Conservation (phyloP, 441 rosid species). For the Pelargonium australe region DNA sequence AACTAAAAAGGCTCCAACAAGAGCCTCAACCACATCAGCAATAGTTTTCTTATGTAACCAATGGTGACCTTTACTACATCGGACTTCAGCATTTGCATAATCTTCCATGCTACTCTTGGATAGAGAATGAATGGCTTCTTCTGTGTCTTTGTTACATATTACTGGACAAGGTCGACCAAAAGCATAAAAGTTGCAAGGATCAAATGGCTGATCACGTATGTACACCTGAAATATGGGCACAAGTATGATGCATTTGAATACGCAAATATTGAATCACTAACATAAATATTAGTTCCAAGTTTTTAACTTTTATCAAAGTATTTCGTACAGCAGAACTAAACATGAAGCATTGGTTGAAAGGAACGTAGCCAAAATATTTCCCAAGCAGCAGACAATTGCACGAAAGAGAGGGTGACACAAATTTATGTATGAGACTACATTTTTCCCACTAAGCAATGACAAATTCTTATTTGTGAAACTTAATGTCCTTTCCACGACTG, state of each 20-base stretch:
- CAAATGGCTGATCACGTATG: constrained; percentile 83
- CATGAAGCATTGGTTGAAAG: constrained; percentile 1
- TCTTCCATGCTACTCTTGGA: constrained; percentile 23
- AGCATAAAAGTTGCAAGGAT: constrained; percentile 77
- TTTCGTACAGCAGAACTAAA: not conserved
- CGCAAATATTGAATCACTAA: not conserved
- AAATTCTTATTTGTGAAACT: not conserved
- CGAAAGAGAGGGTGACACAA: not conserved
- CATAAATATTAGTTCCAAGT: not conserved
- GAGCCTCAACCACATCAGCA: constrained; percentile 93
- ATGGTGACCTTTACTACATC: constrained; percentile 82
- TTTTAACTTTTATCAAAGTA: not conserved
- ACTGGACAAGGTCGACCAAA: constrained; percentile 64
- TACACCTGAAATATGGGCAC: constrained; percentile 49
- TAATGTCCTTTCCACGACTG: not conserved
- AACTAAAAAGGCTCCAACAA: constrained; percentile 86
- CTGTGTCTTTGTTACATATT: constrained; percentile 48
- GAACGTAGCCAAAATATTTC: not conserved
- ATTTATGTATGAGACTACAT: too few relatives aligned
- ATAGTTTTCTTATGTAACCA: constrained; percentile 80
- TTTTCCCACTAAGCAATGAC: not conserved
- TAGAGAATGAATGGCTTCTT: constrained; percentile 40
- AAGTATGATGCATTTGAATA: constrained; percentile 11
- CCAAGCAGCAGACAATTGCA: not conserved
- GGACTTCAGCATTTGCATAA: constrained; percentile 40